Conservation (phyloP, 2,329 filamentous ascomycete genomes). For the Fusarium nanum region DNA sequence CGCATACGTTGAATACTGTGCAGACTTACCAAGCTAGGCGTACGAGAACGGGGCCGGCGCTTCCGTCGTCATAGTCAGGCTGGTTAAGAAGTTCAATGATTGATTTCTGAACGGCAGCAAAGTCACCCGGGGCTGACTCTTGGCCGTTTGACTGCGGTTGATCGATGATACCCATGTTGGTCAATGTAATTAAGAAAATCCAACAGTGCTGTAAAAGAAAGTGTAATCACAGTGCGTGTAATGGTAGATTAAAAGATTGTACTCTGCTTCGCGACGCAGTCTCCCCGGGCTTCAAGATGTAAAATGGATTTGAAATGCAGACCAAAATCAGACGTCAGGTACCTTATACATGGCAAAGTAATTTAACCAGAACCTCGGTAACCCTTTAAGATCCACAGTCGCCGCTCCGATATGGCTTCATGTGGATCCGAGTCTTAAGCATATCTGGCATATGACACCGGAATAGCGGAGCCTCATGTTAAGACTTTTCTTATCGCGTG, state of each 20-base stretch:
- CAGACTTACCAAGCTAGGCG: constrained; percentile 5
- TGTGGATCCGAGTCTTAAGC: background rate
- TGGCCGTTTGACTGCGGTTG: background rate
- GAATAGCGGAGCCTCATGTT: background rate
- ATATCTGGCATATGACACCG: background rate
- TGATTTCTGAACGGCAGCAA: background rate
- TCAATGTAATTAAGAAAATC: background rate
- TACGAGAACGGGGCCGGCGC: constrained; percentile 11
- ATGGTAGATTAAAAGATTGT: background rate
- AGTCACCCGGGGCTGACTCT: background rate
- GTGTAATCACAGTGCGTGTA: background rate
- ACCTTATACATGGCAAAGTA: background rate
- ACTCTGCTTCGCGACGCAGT: background rate
- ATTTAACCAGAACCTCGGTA: background rate
- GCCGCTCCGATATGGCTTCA: background rate
- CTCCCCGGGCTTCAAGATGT: background rate
- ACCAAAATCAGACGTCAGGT: background rate
- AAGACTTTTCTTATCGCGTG: background rate
- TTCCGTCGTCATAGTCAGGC: constrained; percentile 12
- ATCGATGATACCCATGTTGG: background rate
- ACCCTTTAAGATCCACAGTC: background rate
- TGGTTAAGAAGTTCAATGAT: background rate
- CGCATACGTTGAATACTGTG: fast-evolving
- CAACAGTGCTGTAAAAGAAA: background rate
- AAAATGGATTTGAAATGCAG: background rate